Evolutionary conservation across 2,329 filamentous ascomycete species (phyloP).

Genomic region (Cladophialophora yegresii): DNA sequence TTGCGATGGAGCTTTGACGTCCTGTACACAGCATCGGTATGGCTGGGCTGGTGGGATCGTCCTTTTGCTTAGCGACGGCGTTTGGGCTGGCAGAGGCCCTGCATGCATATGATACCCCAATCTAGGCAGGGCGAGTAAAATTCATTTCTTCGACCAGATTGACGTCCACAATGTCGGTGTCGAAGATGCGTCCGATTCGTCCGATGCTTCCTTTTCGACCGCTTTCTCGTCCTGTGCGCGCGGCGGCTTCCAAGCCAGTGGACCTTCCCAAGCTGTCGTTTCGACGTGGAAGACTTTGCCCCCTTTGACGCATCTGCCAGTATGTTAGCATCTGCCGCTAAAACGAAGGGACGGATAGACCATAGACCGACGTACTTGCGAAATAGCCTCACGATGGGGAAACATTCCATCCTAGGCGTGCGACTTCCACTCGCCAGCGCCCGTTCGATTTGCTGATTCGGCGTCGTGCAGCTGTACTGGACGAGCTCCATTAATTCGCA

Average conservation of each 20-base stretch:
- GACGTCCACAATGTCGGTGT: conserved; percentile 21
- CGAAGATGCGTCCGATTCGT: conserved; percentile 3
- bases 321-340: background rate
- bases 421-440: conserved; percentile 20
- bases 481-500: conserved; percentile 62
- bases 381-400: conserved; percentile 32
- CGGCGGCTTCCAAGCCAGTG: conserved; percentile 43
- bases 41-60: conserved; percentile 9
- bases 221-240: conserved; percentile 6
- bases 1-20: conserved; percentile 27
- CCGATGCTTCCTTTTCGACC: conserved; percentile 8
- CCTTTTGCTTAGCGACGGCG: conserved; percentile 31
- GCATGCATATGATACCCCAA: conserved; percentile 30
- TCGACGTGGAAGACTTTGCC: conserved; percentile 55
- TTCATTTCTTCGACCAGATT: conserved; percentile 34
- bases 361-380: conserved; percentile 25
- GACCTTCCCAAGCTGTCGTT: conserved; percentile 62
- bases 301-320: conserved; percentile 30
- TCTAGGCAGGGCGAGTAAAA: conserved; percentile 4
- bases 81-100: conserved; percentile 16
- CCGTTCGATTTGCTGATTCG: conserved; percentile 41
- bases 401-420: conserved; percentile 49
- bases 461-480: conserved; percentile 64
- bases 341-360: background rate
- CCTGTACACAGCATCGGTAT: no score